Percentiles rank a stretch among this genome's conserved stretches.
phyloP scores from a whole-genome alignment of 2,329 filamentous ascomycete species.

The Trichoderma sp. region DNA sequence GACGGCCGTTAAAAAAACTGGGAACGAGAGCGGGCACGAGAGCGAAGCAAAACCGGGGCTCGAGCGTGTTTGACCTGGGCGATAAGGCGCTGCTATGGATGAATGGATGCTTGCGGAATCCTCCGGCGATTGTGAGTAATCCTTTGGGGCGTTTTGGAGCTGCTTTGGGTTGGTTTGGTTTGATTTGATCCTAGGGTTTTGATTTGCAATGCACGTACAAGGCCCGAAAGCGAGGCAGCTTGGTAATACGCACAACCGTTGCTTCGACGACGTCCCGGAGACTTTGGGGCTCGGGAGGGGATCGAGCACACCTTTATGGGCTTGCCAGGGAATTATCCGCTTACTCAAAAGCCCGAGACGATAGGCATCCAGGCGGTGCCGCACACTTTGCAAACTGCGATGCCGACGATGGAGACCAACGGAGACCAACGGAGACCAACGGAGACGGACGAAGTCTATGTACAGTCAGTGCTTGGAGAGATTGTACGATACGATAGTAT shows the following conservation, averaged over 20 bases:
- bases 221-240: neutral
- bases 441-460: too few species aligned
- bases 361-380: neutral
- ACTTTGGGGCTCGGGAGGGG: neutral
- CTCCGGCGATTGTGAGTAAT: neutral
- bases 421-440: too few species aligned
- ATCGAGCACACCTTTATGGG: neutral
- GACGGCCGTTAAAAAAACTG: too few species aligned
- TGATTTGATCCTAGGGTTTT: neutral
- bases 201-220: neutral
- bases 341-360: neutral
- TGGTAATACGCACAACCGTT: neutral
- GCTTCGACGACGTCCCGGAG: neutral
- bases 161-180: too few species aligned
- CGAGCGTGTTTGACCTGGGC: neutral
- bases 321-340: neutral
- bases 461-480: too few species aligned
- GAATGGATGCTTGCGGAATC: neutral
- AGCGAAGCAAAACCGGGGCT: neutral
- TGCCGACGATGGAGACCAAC: neutral
- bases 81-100: neutral
- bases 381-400: neutral
- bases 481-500: too few species aligned
- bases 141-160: too few species aligned
- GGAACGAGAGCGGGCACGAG: too few species aligned